Conservation (phyloP, 495 filamentous ascomycete genomes). For the Ramalina peruviana region DNA sequence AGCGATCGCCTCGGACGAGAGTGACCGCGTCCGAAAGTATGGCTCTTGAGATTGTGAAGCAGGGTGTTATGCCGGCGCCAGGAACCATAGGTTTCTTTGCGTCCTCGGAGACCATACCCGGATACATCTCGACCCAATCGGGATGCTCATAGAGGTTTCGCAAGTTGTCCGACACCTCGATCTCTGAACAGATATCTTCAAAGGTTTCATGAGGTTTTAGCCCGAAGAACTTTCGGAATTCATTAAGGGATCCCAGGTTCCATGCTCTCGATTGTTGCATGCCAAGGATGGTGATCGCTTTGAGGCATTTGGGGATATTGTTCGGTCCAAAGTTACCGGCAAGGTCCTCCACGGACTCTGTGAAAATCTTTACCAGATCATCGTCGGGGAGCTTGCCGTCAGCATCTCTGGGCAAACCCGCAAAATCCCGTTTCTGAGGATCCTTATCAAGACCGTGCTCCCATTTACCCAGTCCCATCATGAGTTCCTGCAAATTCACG, state of each 20-base stretch:
- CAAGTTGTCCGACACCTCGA: constrained; percentile 35
- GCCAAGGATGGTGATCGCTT: constrained; percentile 42
- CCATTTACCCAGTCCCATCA: constrained; percentile 37
- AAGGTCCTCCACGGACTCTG: constrained; percentile 44
- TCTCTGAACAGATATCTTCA: constrained; percentile 50
- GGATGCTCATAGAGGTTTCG: constrained; percentile 38
- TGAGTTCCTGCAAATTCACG: constrained; percentile 36
- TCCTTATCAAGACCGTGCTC: constrained; percentile 36
- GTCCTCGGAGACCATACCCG: constrained; percentile 42
- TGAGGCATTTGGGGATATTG: constrained; percentile 44
- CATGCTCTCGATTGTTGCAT: constrained; percentile 45
- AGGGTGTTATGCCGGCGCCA: constrained; percentile 42
- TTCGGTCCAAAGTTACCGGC: constrained; percentile 44
- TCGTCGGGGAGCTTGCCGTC: constrained; percentile 49
- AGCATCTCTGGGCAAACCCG: constrained; percentile 34
- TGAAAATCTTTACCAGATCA: constrained; percentile 47
- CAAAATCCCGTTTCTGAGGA: constrained; percentile 44
- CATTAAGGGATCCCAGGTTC: constrained; percentile 46
- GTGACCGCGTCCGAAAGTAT: constrained; percentile 77
- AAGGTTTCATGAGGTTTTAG: constrained; percentile 44
- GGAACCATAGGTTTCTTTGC: constrained; percentile 39
- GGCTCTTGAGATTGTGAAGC: constrained; percentile 37
- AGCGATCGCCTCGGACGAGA: constrained; percentile 74
- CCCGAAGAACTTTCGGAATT: constrained; percentile 48
- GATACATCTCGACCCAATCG: constrained; percentile 51